phyloP scores from a whole-genome alignment of 495 filamentous ascomycete genomes.

The Hypoxylon lienhwacheense region DNA sequence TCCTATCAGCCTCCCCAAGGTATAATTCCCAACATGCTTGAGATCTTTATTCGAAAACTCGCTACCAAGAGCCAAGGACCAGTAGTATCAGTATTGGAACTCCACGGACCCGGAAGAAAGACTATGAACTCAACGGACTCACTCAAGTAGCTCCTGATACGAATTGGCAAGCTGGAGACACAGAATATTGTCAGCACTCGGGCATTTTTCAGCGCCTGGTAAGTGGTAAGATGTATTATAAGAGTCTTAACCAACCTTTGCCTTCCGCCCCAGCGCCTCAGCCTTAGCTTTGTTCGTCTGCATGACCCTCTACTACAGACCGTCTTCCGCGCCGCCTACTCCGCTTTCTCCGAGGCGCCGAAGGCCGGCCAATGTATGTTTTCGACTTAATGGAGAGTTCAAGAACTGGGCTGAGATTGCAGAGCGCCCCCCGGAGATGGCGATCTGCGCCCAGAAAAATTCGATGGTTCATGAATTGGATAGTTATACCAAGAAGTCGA shows the following conservation, averaged over 20 bases:
- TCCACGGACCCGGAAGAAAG: not conserved
- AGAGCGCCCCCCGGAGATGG: constrained; percentile 18
- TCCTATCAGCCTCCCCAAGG: constrained; percentile 85
- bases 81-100: constrained; percentile 29
- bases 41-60: constrained; percentile 95
- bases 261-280: constrained; percentile 89
- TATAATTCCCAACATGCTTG: constrained; percentile 90
- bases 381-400: constrained; percentile 1
- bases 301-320: constrained; percentile 43
- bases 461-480: constrained; percentile 35
- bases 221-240: constrained; percentile 3
- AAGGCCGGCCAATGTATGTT: not conserved
- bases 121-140: constrained; percentile 47
- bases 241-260: constrained; percentile 66
- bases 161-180: constrained; percentile 81
- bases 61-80: constrained; percentile 51
- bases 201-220: constrained; percentile 2
- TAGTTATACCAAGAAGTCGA: constrained; percentile 39
- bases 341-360: constrained; percentile 23
- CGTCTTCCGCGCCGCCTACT: constrained; percentile 19
- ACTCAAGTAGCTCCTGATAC: constrained; percentile 95
- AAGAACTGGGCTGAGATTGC: not conserved
- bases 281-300: constrained; percentile 72
- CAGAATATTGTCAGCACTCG: constrained; percentile 31
- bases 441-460: constrained; percentile 24